Percentiles rank a stretch among this genome's conserved stretches.
phyloP scores from a whole-genome alignment of 495 filamentous ascomycete genomes.

The Saxophila tyrrhenica region DNA sequence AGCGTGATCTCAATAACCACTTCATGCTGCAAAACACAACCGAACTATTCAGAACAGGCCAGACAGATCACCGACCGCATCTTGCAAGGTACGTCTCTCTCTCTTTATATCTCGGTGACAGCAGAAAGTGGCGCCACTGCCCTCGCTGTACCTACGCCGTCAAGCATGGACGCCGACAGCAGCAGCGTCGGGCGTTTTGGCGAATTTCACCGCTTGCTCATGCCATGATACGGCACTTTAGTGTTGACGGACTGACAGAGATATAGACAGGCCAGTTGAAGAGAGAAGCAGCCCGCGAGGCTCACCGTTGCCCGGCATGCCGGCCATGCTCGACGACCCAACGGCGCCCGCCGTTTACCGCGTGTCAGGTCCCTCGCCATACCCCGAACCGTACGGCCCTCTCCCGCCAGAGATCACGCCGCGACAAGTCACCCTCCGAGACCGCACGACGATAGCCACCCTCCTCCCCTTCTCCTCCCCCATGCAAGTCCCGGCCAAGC shows the following conservation, averaged over 20 bases:
- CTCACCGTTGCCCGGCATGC: slow-evolving; percentile 44
- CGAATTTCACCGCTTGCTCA: background rate
- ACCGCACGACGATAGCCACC: slow-evolving; percentile 82
- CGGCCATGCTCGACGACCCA: slow-evolving; percentile 77
- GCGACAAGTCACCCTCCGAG: slow-evolving; percentile 78
- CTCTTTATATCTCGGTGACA: background rate
- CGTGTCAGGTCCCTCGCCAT: slow-evolving; percentile 50
- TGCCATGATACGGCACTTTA: background rate
- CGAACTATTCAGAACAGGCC: too few species aligned
- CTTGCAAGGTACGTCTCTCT: background rate
- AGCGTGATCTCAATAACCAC: too few species aligned
- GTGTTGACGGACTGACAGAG: background rate
- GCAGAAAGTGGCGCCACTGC: background rate
- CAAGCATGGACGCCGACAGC: background rate
- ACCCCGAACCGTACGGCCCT: slow-evolving; percentile 49
- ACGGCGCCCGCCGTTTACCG: slow-evolving; percentile 49
- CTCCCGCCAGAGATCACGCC: slow-evolving; percentile 60
- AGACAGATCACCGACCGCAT: too few species aligned
- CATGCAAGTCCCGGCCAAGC: slow-evolving; percentile 58
- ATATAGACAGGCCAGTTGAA: background rate
- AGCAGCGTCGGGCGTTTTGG: background rate
- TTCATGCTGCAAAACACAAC: too few species aligned
- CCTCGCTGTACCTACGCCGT: background rate
- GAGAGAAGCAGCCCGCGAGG: background rate
- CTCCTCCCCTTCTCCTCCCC: slow-evolving; percentile 74